These are phyloP conservation scores for Pyrenula aspistea DNA, from an alignment of 495 filamentous ascomycete genomes.

Conservation along the genomic window DNA sequence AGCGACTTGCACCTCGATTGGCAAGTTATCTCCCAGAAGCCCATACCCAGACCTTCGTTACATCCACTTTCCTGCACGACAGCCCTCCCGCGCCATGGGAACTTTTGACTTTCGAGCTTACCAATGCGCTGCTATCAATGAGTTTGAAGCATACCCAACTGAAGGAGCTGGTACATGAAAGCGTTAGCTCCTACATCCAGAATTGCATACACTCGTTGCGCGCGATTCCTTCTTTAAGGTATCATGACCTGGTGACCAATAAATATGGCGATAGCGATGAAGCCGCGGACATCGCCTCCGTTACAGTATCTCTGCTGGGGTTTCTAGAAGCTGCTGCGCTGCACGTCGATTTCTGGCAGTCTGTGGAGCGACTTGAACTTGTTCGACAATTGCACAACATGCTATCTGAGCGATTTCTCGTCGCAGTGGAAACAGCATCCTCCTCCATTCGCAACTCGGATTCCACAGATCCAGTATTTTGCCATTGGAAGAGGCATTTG, in stretches of 20 bases:
- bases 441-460: slow-evolving; percentile 66
- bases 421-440: slow-evolving; percentile 74
- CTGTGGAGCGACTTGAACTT: slow-evolving; percentile 55
- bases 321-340: slow-evolving; percentile 72
- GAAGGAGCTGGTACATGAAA: slow-evolving; percentile 44
- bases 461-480: slow-evolving; percentile 32
- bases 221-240: slow-evolving; percentile 16
- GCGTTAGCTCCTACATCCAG: slow-evolving; percentile 54
- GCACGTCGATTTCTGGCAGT: slow-evolving; percentile 67
- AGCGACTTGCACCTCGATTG: slow-evolving; percentile 60
- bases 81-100: slow-evolving; percentile 89
- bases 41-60: slow-evolving; percentile 59
- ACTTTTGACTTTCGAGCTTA: slow-evolving; percentile 63
- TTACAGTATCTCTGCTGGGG: slow-evolving; percentile 71
- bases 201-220: slow-evolving; percentile 46
- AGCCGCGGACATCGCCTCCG: slow-evolving; percentile 53
- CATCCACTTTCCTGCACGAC: slow-evolving; percentile 69
- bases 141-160: slow-evolving; percentile 57
- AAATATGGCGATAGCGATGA: slow-evolving; percentile 43
- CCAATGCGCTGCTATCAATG: slow-evolving; percentile 64
- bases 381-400: slow-evolving; percentile 57
- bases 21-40: slow-evolving; percentile 74
- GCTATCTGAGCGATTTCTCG: slow-evolving; percentile 70
- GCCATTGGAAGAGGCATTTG: slow-evolving; percentile 71
- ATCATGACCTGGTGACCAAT: slow-evolving; percentile 33